phyloP scores from a whole-genome alignment of 805 yeast species.

The baker's yeast (Saccharomyces cerevisiae) region DNA sequence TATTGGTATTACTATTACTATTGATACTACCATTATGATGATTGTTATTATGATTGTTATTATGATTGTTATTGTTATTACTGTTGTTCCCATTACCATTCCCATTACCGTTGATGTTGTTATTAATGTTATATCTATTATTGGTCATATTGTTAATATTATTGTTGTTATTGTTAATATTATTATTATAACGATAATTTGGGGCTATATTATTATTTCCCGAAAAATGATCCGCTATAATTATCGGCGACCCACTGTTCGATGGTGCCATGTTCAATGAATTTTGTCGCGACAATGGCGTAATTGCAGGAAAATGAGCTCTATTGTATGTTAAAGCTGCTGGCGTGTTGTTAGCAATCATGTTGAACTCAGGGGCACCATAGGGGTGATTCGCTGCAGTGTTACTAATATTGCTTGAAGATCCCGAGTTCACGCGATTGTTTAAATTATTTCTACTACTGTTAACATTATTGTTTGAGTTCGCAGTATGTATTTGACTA shows the following conservation, averaged over 20 bases:
- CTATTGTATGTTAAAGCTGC: background rate
- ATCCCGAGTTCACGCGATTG: conserved; percentile 3
- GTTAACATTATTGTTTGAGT: conserved; percentile 6
- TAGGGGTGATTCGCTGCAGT: conserved; percentile 10
- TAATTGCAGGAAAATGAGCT: conserved; percentile 1
- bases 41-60: conserved; percentile 10
- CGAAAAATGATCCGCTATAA: background rate
- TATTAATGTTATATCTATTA: background rate
- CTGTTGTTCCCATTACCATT: conserved; percentile 4
- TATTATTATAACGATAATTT: background rate
- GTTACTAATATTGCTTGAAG: conserved; percentile 11
- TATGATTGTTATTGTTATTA: conserved; percentile 7
- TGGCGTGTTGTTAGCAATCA: background rate
- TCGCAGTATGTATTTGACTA: conserved; percentile 39
- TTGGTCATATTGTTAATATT: background rate
- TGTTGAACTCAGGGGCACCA: background rate
- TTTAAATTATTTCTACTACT: conserved; percentile 1
- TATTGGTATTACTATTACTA: conserved; percentile 7
- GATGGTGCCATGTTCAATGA: background rate
- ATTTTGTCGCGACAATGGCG: conserved; percentile 3
- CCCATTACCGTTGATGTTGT: conserved; percentile 4
- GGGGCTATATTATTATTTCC: background rate
- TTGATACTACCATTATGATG: conserved; percentile 4
- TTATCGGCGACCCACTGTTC: background rate
- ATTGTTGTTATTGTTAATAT: background rate